Conservation (phyloP, 164 flowering plant genomes). For the Warburgia ugandensis region DNA sequence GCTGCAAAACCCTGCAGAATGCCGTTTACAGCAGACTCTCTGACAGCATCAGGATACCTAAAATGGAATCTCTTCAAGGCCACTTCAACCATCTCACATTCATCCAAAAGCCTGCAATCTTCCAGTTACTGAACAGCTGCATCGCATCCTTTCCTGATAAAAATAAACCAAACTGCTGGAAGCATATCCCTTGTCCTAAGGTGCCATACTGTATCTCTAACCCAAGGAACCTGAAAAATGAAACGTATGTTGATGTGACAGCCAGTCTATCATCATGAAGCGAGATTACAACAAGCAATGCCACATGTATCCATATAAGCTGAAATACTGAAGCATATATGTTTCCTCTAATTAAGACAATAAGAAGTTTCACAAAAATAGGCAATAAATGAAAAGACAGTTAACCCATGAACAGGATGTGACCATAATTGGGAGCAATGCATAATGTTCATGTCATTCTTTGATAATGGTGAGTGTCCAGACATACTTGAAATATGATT, state of each 20-base stretch:
- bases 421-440: constrained; percentile 81
- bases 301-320: too few species aligned
- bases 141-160: constrained; percentile 96
- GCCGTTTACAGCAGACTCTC: constrained; percentile 74
- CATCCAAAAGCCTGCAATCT: constrained; percentile 67
- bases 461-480: constrained; percentile 49
- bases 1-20: constrained; percentile 86
- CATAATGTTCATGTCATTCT: constrained; percentile 56
- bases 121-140: constrained; percentile 87
- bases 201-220: constrained; percentile 75
- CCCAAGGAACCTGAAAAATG: constrained; percentile 78
- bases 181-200: constrained; percentile 78
- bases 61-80: constrained; percentile 72
- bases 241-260: too few species aligned
- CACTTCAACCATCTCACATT: constrained; percentile 77
- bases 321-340: too few species aligned
- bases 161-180: constrained; percentile 96
- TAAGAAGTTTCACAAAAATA: too few species aligned
- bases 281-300: too few species aligned
- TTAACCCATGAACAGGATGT: too few species aligned
- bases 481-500: constrained; percentile 12
- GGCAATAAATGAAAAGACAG: too few species aligned
- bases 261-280: too few species aligned
- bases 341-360: too few species aligned
- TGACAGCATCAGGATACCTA: constrained; percentile 85